Conservation (phyloP, 31 red algal species). For the Porphyra umbilicalis region DNA sequence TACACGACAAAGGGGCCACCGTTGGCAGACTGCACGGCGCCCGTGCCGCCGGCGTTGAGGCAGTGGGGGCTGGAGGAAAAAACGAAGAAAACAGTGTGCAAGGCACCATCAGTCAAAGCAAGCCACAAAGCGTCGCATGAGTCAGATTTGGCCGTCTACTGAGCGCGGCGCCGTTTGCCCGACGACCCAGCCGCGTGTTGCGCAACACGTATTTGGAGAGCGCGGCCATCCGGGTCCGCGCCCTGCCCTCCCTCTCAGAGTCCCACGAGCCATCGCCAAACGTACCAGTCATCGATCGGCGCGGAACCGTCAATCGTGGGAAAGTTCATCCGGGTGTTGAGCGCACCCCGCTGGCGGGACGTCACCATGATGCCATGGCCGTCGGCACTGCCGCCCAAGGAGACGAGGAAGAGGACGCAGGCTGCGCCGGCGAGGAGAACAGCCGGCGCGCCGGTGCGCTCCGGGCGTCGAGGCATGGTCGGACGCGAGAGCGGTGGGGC, state of each 20-base stretch:
- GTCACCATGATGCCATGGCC: neutral
- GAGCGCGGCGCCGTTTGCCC: too few species aligned
- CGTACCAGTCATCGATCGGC: neutral
- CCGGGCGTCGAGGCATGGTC: too few species aligned
- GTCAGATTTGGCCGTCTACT: too few species aligned
- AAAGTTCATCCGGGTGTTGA: neutral
- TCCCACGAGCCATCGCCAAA: neutral
- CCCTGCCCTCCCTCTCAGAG: neutral
- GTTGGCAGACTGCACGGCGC: constrained; percentile 22
- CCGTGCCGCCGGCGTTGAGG: constrained; percentile 61
- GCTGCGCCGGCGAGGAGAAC: too few species aligned
- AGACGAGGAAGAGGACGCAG: too few species aligned
- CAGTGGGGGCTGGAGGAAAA: constrained; percentile 33
- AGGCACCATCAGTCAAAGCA: too few species aligned
- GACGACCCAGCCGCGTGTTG: neutral
- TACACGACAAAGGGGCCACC: constrained; percentile 33
- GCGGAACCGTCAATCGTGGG: neutral
- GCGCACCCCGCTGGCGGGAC: neutral
- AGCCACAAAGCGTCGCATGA: too few species aligned
- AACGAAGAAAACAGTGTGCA: neutral
- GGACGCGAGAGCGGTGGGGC: too few species aligned
- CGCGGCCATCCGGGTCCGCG: neutral
- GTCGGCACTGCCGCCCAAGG: too few species aligned
- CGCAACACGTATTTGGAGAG: neutral
- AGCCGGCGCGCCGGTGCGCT: too few species aligned